Conservation (phyloP, 495 filamentous ascomycete genomes). For the Neurospora sp. region DNA sequence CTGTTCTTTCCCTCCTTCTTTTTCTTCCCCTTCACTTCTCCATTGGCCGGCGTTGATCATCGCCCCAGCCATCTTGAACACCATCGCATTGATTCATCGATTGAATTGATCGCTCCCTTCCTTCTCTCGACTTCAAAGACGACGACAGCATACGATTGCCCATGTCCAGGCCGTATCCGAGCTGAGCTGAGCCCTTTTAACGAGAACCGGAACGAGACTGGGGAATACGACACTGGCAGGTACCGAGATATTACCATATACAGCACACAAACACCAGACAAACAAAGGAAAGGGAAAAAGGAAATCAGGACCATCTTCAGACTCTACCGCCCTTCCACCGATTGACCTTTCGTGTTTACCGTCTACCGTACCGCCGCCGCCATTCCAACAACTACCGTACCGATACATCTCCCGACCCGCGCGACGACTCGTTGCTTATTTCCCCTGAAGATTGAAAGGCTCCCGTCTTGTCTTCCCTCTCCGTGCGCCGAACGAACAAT, state of each 20-base stretch:
- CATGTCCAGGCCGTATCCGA: neutral
- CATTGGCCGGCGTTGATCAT: slow-evolving; percentile 6
- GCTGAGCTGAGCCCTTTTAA: neutral
- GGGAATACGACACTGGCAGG: neutral
- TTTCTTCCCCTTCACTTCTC: slow-evolving; percentile 17
- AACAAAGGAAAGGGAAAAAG: neutral
- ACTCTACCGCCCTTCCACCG: neutral
- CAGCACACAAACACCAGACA: neutral
- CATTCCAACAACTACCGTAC: neutral
- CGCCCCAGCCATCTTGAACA: slow-evolving; percentile 6
- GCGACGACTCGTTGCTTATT: neutral
- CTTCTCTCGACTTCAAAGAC: slow-evolving; percentile 5
- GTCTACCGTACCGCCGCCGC: neutral
- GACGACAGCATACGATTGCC: slow-evolving; percentile 1
- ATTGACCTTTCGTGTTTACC: neutral
- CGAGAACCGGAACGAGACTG: neutral
- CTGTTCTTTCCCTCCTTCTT: slow-evolving; percentile 13
- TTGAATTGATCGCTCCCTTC: slow-evolving; percentile 4
- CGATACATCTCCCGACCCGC: neutral
- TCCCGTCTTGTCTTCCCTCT: neutral
- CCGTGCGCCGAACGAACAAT: neutral
- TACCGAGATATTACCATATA: neutral
- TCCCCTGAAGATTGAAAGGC: neutral
- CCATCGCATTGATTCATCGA: neutral
- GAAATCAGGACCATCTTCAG: neutral